Percentiles rank a stretch among this genome's conserved stretches.
phyloP scores from a whole-genome alignment of 495 filamentous ascomycete species.

The Aspergillus wentii region DNA sequence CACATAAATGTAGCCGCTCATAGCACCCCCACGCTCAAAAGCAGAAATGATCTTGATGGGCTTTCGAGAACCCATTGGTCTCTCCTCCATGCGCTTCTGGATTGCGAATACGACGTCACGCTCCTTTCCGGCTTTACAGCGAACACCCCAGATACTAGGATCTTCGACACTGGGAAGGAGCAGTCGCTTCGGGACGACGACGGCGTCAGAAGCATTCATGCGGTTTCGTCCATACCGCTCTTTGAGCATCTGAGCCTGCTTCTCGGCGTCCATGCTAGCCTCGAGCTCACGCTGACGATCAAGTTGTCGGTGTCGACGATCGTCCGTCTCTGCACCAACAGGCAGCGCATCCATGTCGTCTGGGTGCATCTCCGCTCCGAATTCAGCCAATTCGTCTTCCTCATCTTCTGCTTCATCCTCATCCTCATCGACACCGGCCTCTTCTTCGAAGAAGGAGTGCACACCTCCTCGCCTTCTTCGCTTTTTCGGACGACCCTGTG shows the following conservation, averaged over 20 bases:
- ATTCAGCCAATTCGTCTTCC: slow-evolving; percentile 75
- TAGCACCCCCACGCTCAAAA: slow-evolving; percentile 81
- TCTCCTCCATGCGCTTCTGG: slow-evolving; percentile 80
- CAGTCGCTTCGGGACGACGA: slow-evolving; percentile 77
- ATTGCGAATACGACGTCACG: slow-evolving; percentile 81
- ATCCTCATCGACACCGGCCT: slow-evolving; percentile 94
- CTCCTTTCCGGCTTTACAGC: slow-evolving; percentile 93
- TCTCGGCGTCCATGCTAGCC: slow-evolving; percentile 84
- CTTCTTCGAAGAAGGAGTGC: slow-evolving; percentile 86
- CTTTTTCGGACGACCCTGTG: slow-evolving; percentile 71
- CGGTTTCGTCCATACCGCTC: slow-evolving; percentile 74
- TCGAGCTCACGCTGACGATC: slow-evolving; percentile 85
- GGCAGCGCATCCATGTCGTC: slow-evolving; percentile 81
- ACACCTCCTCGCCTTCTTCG: slow-evolving; percentile 63
- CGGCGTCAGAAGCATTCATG: slow-evolving; percentile 50
- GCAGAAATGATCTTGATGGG: slow-evolving; percentile 77
- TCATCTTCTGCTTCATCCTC: slow-evolving; percentile 91
- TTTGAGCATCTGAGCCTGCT: slow-evolving; percentile 78
- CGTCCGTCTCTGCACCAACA: slow-evolving; percentile 77
- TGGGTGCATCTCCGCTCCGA: slow-evolving; percentile 83
- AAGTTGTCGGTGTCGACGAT: slow-evolving; percentile 88
- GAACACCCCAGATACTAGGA: slow-evolving; percentile 91
- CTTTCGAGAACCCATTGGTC: slow-evolving; percentile 61
- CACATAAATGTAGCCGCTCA: slow-evolving; percentile 93
- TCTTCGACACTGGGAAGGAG: slow-evolving; percentile 93